phyloP scores from a whole-genome alignment of 1,139 yeast genomes.

The Scheffersomyces lignicola region DNA sequence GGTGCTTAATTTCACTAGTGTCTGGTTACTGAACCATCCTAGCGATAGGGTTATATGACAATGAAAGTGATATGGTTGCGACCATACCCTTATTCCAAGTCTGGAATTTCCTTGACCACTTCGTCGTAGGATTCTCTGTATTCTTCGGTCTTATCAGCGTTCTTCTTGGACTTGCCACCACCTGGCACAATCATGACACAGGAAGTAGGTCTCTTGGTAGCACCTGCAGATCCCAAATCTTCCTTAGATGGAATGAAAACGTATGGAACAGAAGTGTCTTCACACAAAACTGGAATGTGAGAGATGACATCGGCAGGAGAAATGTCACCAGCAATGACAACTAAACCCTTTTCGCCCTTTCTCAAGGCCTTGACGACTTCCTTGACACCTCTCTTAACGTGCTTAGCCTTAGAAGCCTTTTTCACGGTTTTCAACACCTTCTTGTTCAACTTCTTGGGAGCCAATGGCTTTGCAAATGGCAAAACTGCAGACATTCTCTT shows the following conservation, averaged over 20 bases:
- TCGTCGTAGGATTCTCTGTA: slow-evolving; percentile 93
- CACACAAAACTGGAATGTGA: slow-evolving; percentile 96
- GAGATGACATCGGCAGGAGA: slow-evolving; percentile 97
- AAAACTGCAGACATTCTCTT: slow-evolving; percentile 84
- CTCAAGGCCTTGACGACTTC: slow-evolving; percentile 97
- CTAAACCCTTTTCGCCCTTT: slow-evolving; percentile 97
- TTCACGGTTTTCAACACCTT: slow-evolving; percentile 93
- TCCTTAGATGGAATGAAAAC: slow-evolving; percentile 95
- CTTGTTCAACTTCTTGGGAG: slow-evolving; percentile 93
- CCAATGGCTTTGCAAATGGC: slow-evolving; percentile 93
- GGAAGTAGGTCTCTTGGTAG: slow-evolving; percentile 98
- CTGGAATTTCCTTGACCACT: slow-evolving; percentile 82
- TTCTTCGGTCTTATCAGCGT: slow-evolving; percentile 78
- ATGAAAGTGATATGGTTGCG: too few species aligned
- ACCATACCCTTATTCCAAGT: slow-evolving; percentile 33
- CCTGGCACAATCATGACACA: slow-evolving; percentile 98
- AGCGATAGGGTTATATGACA: too few species aligned
- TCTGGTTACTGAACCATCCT: too few species aligned
- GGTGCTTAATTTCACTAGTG: too few species aligned
- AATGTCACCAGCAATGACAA: slow-evolving; percentile 95
- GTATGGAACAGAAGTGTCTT: slow-evolving; percentile 87
- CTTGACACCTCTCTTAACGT: slow-evolving; percentile 97
- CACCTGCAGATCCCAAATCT: slow-evolving; percentile 98
- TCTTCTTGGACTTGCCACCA: slow-evolving; percentile 83
- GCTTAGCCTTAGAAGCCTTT: slow-evolving; percentile 97